phyloP scores from a whole-genome alignment of 2,329 filamentous ascomycete species.

The Ambrosiella beaveri region DNA sequence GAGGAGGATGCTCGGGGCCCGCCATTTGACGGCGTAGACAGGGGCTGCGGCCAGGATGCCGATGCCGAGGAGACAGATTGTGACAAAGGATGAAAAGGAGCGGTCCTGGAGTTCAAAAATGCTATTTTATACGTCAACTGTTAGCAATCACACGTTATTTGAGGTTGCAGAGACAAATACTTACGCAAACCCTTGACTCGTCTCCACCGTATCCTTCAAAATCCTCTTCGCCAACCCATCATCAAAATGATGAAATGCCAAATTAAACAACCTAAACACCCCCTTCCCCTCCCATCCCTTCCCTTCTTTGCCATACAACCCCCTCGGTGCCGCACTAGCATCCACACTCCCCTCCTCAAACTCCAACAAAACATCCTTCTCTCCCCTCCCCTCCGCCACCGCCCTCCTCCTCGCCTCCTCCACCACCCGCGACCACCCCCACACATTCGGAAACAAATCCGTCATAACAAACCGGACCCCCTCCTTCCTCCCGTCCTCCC shows the following conservation, averaged over 20 bases:
- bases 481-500: conserved; percentile 14
- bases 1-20: conserved; percentile 37
- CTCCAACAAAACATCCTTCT: conserved; percentile 27
- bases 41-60: conserved; percentile 35
- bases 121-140: not conserved
- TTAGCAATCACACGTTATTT: not conserved
- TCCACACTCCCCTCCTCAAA: conserved; percentile 47
- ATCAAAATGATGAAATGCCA: conserved; percentile 63
- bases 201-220: conserved; percentile 45
- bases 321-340: conserved; percentile 40
- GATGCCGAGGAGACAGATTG: conserved; percentile 34
- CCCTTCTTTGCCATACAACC: conserved; percentile 22
- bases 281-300: conserved; percentile 21
- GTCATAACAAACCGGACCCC: conserved; percentile 39
- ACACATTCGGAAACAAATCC: conserved; percentile 46
- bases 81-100: conserved; percentile 34
- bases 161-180: conserved; percentile 6
- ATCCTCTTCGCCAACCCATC: conserved; percentile 43
- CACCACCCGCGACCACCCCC: conserved; percentile 36
- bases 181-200: conserved; percentile 43
- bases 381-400: conserved; percentile 25
- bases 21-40: conserved; percentile 34
- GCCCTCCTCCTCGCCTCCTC: not conserved
- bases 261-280: conserved; percentile 54
- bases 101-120: conserved; percentile 64